Percentiles rank a stretch among this genome's conserved stretches.
Evolutionary conservation across 2,329 filamentous ascomycete genomes (phyloP).

Genomic region (Hypoxylon sp.): DNA sequence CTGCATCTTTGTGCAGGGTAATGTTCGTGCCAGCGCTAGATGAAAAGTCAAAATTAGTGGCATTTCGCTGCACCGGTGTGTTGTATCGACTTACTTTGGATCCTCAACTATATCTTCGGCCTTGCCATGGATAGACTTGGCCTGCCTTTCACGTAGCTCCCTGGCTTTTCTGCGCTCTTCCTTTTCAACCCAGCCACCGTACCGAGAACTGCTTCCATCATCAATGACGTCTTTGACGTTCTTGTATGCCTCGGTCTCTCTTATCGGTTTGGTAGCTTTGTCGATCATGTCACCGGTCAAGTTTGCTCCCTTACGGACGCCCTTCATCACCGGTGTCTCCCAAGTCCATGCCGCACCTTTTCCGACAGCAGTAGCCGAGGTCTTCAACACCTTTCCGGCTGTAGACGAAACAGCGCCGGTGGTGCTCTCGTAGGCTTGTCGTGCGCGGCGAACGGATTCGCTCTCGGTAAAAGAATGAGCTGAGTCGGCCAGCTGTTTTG

Average conservation of each 20-base stretch:
- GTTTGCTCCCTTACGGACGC: constrained; percentile 85
- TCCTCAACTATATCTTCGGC: constrained; percentile 80
- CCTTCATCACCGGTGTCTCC: constrained; percentile 94
- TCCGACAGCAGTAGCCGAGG: constrained; percentile 86
- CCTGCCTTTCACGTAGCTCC: constrained; percentile 76
- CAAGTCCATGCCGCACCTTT: constrained; percentile 96
- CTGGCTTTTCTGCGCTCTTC: constrained; percentile 88
- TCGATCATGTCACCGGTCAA: constrained; percentile 89
- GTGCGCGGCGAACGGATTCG: constrained; percentile 86
- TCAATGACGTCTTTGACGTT: constrained; percentile 96
- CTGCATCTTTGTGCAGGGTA: constrained; percentile 95
- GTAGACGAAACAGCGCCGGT: constrained; percentile 84
- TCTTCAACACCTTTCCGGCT: constrained; percentile 83
- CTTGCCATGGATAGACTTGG: constrained; percentile 60
- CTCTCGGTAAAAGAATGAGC: constrained; percentile 94
- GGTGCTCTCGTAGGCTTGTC: constrained; percentile 87
- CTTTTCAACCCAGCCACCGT: constrained; percentile 96
- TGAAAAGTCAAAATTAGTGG: constrained; percentile 39
- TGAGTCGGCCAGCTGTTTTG: constrained; percentile 89
- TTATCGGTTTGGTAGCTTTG: constrained; percentile 92
- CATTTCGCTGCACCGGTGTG: not conserved
- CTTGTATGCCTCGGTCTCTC: constrained; percentile 95
- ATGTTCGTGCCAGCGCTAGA: constrained; percentile 90
- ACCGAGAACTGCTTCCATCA: constrained; percentile 94
- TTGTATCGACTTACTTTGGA: constrained; percentile 75